Percentiles rank a stretch among this genome's conserved stretches.
phyloP scores from a whole-genome alignment of 495 filamentous ascomycete species.

The Parathielavia hyrcaniae region DNA sequence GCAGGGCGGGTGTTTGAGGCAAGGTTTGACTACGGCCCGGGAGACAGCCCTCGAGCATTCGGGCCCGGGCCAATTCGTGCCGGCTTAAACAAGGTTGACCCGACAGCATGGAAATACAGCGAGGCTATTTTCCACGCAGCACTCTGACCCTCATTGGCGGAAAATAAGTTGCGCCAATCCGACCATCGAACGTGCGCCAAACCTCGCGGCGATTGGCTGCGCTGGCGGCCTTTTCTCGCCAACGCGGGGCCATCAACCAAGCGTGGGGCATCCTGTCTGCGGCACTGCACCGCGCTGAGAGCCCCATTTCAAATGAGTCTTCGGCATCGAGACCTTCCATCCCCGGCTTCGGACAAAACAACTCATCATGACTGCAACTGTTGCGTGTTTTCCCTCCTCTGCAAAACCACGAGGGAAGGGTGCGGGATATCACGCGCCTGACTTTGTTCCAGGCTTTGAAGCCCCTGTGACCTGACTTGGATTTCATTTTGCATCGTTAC shows the following conservation, averaged over 20 bases:
- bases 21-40: no score
- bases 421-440: conserved; percentile 4
- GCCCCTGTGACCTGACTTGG: neutral
- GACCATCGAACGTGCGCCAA: conserved; percentile 11
- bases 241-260: neutral
- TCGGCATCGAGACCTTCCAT: neutral
- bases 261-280: neutral
- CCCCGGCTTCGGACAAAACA: conserved; percentile 7
- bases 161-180: conserved; percentile 2
- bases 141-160: conserved; percentile 8
- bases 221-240: no score
- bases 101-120: neutral
- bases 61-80: no score
- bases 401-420: neutral
- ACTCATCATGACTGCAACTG: conserved; percentile 3
- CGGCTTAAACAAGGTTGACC: no score
- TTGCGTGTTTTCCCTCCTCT: neutral
- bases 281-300: neutral
- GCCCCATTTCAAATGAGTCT: neutral
- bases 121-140: no score
- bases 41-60: no score
- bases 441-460: neutral
- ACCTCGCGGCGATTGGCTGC: conserved; percentile 16
- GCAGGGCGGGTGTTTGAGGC: no score
- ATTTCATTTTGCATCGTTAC: neutral